phyloP scores from a whole-genome alignment of 345 rosid species.

The Aurinia saxatilis region DNA sequence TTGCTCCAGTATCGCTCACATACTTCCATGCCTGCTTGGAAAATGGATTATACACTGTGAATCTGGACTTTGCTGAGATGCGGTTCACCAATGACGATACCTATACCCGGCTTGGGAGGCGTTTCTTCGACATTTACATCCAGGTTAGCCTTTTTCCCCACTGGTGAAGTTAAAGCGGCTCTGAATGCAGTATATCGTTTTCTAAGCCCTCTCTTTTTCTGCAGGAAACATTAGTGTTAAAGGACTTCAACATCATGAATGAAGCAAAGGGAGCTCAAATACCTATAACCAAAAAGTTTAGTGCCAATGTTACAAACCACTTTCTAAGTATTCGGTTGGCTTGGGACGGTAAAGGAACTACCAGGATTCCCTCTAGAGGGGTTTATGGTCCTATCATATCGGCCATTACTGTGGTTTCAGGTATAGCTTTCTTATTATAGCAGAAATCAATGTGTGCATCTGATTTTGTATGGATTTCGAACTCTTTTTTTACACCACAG shows the following conservation, averaged over 20 bases:
- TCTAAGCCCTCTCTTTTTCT: background rate
- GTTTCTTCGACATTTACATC: conserved; percentile 51
- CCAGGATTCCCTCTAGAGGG: conserved; percentile 38
- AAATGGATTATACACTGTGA: conserved; percentile 47
- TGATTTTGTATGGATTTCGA: background rate
- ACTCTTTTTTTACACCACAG: too few relatives aligned
- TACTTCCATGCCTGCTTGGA: conserved; percentile 61
- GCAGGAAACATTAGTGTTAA: conserved; percentile 40
- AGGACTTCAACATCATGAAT: conserved; percentile 46
- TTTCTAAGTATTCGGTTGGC: conserved; percentile 41
- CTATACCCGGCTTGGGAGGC: conserved; percentile 51
- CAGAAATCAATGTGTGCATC: background rate
- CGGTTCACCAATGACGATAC: conserved; percentile 41
- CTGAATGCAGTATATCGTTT: too few relatives aligned
- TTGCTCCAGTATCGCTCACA: conserved; percentile 54
- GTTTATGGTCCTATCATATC: conserved; percentile 55
- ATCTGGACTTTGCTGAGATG: conserved; percentile 55
- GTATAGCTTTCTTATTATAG: too few relatives aligned
- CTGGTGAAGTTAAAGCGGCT: background rate
- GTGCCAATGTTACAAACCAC: conserved; percentile 29
- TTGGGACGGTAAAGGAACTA: conserved; percentile 64
- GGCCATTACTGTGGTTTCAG: conserved; percentile 44
- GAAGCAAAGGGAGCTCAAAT: conserved; percentile 43
- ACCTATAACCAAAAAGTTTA: conserved; percentile 24
- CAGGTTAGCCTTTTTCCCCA: conserved; percentile 34